Percentiles rank a stretch among this genome's conserved stretches.
phyloP scores from a whole-genome alignment of 495 filamentous ascomycete species.

The Podospora pseudoanserina region DNA sequence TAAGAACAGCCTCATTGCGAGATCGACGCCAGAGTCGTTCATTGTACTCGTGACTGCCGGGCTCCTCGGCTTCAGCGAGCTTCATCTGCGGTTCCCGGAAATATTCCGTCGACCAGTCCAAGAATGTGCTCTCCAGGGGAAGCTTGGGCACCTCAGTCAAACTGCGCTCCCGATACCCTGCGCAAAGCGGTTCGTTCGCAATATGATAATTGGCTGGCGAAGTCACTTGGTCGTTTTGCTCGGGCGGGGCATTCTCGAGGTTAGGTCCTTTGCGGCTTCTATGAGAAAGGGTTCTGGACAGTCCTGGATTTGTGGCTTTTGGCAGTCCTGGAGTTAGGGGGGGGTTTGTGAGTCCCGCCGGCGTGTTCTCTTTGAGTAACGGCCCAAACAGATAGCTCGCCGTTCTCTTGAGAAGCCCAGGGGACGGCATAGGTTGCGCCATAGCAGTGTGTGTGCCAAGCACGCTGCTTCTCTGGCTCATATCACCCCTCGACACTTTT shows the following conservation, averaged over 20 bases:
- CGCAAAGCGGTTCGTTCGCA: constrained; percentile 70
- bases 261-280: constrained; percentile 56
- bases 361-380: constrained; percentile 47
- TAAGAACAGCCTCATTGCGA: constrained; percentile 87
- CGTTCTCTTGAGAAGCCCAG: constrained; percentile 49
- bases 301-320: constrained; percentile 37
- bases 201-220: constrained; percentile 70
- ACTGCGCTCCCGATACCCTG: constrained; percentile 62
- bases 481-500: constrained; percentile 52
- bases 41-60: constrained; percentile 96
- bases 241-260: constrained; percentile 61
- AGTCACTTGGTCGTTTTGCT: constrained; percentile 68
- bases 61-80: constrained; percentile 89
- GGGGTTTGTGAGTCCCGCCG: constrained; percentile 29
- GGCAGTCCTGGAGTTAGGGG: constrained; percentile 35
- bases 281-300: constrained; percentile 43
- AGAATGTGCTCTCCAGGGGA: constrained; percentile 76
- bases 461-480: constrained; percentile 42
- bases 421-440: constrained; percentile 42
- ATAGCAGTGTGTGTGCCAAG: constrained; percentile 38
- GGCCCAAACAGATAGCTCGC: constrained; percentile 52
- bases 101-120: constrained; percentile 96
- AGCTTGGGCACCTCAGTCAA: constrained; percentile 54
- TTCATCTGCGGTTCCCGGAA: constrained; percentile 99
- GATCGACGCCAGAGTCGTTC: constrained; percentile 87